Evolutionary conservation across 129 eudicot genomes (phyloP).

Genomic region (Tagetes patula): DNA sequence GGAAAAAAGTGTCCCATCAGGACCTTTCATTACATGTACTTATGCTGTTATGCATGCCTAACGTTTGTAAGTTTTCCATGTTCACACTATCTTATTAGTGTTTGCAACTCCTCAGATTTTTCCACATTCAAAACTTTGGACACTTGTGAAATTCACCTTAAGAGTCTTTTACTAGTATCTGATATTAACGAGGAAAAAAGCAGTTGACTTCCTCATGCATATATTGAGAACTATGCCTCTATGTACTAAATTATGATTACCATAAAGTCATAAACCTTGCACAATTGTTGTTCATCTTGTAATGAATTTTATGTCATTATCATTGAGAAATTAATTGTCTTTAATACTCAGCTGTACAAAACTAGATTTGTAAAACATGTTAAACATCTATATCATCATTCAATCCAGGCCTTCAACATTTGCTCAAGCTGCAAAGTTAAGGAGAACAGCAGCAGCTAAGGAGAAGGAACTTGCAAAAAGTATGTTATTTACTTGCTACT

Average conservation of each 20-base stretch:
- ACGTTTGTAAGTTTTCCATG: background rate
- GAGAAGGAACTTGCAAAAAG: slow-evolving; percentile 94
- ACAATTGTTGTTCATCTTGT: background rate
- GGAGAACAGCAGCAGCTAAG: slow-evolving; percentile 88
- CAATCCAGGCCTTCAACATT: slow-evolving; percentile 87
- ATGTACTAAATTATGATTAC: background rate
- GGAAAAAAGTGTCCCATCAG: background rate
- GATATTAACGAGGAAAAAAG: background rate
- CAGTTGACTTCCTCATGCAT: background rate
- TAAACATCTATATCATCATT: slow-evolving; percentile 13
- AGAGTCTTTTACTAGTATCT: background rate
- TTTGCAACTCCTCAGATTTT: background rate
- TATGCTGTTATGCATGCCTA: background rate
- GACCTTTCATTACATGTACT: background rate
- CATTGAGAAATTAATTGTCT: background rate
- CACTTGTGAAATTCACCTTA: background rate
- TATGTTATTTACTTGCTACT: slow-evolving; percentile 32
- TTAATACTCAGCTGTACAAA: background rate
- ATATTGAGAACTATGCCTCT: background rate
- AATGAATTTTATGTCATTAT: background rate
- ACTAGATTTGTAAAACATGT: background rate
- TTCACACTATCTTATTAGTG: background rate
- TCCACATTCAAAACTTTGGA: background rate
- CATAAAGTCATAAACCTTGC: background rate
- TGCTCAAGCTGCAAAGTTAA: slow-evolving; percentile 98